Evolutionary conservation across 257 asterid species (phyloP), one percentile per base, ranked within the genome.

Genomic region (Thymus quinquecostatus): DNA sequence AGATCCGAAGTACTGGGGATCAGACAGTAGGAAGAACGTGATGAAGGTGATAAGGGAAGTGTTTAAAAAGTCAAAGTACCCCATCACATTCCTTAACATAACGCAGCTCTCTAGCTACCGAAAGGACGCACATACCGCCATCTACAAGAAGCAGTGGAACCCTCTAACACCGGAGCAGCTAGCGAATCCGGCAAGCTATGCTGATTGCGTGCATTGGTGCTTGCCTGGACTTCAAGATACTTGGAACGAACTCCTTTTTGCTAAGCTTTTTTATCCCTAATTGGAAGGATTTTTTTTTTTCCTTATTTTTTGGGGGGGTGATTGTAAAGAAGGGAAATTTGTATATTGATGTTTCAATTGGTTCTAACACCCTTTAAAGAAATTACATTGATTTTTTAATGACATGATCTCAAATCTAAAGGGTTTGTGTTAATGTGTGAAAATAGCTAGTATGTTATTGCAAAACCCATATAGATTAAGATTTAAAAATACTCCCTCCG

Each of bases 141-240:
- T 89, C 3, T 87, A 87, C 74, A 89, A 85, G 83, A 77, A 85
- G 81, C 91, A 78, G 36, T 87, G 91, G 91, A 62, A 10, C 65
- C 84, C 87, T 29, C 57, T 86, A 11, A 83, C 90, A 0, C 77
- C 82, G 0, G 82, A 85, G 13, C 88, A 87, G 69, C 30, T 87
- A 1, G 83, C 88, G 0, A 70, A 89, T 70, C 94, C 96, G 0
- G 64, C 5, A 12, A 85, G 82, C 78, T 89, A 89, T 40, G 88
- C 94, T 0, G 94, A 87, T 66, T 89, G 94, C 21, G 80, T 72
- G 1, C 94, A 89, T 69, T 89, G 94, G 96, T 89, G 96, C 50
- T 66, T 89, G 57, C 94, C 94, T 1, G 94, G 89, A 5, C 79
- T 87, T 36, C 94, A 83, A 57, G 94, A 87, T 61, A 87, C 89